A percentile compares a stretch with the other conserved stretches of the same genome.
Evolutionary conservation across 2,329 filamentous ascomycete species (phyloP).

Genomic region (Xylariaceae sp.): DNA sequence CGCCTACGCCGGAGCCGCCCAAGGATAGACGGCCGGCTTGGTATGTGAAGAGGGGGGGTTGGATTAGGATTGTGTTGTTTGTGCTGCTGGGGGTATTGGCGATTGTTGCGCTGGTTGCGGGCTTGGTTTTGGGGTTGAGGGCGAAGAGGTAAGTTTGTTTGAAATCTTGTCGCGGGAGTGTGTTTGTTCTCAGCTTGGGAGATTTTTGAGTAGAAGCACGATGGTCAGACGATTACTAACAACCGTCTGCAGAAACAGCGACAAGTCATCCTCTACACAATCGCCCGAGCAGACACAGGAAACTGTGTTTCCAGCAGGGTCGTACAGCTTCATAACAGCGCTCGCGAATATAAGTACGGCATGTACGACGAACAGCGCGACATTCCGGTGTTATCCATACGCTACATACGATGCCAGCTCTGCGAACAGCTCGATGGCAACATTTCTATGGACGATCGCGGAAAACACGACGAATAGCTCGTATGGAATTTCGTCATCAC

Average conservation of each 20-base stretch:
- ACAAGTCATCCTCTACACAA: neutral
- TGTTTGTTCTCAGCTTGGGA: too few species aligned
- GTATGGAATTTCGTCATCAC: constrained; percentile 52
- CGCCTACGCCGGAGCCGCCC: constrained; percentile 1
- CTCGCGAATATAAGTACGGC: constrained; percentile 49
- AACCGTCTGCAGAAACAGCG: neutral
- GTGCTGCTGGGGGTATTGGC: constrained; percentile 29
- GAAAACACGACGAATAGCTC: constrained; percentile 25
- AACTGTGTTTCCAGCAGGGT: constrained; percentile 53
- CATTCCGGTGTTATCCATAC: constrained; percentile 62
- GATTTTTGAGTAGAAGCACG: too few species aligned
- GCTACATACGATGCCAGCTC: constrained; percentile 39
- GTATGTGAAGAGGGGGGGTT: constrained; percentile 26
- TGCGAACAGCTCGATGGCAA: constrained; percentile 37
- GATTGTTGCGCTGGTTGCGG: constrained; percentile 36
- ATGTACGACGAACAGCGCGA: constrained; percentile 55
- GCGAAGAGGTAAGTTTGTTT: constrained; percentile 29
- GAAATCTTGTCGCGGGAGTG: neutral
- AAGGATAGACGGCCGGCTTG: constrained; percentile 13
- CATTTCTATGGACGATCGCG: constrained; percentile 60
- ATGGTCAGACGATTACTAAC: too few species aligned
- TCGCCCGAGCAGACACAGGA: neutral
- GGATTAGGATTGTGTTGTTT: constrained; percentile 32
- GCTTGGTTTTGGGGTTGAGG: constrained; percentile 38
- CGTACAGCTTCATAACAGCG: constrained; percentile 58